These are phyloP conservation scores for Daldinia vernicosa DNA, from an alignment of 495 filamentous ascomycete species.

Conservation along the genomic window DNA sequence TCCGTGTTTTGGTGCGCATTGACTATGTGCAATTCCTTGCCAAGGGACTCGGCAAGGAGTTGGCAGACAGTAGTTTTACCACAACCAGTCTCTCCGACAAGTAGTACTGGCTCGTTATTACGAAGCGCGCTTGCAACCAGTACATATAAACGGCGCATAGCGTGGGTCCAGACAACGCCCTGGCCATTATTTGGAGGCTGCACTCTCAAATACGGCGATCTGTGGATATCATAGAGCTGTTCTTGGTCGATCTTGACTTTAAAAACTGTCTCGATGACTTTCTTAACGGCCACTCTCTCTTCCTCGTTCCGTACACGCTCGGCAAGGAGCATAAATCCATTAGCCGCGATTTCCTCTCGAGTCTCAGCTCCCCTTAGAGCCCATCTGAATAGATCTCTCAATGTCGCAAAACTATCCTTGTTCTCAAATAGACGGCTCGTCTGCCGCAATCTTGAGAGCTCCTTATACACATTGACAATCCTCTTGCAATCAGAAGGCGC, in stretches of 20 bases:
- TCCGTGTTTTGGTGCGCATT: constrained; percentile 98
- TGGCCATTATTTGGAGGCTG: constrained; percentile 53
- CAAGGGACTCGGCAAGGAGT: constrained; percentile 81
- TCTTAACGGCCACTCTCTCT: constrained; percentile 83
- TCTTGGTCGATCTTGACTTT: constrained; percentile 81
- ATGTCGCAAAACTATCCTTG: constrained; percentile 95
- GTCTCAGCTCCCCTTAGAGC: constrained; percentile 86
- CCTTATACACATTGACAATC: constrained; percentile 94
- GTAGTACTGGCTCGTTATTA: constrained; percentile 91
- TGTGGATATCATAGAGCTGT: constrained; percentile 69
- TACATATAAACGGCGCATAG: constrained; percentile 89
- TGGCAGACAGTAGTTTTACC: constrained; percentile 98
- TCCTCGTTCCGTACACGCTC: constrained; percentile 93
- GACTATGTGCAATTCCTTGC: constrained; percentile 80
- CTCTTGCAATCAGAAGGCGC: constrained; percentile 89
- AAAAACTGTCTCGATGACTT: constrained; percentile 91
- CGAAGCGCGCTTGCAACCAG: constrained; percentile 83
- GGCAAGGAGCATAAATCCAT: constrained; percentile 95
- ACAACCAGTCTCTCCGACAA: constrained; percentile 96
- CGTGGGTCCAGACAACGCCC: constrained; percentile 89
- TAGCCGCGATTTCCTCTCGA: constrained; percentile 84
- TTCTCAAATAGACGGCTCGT: constrained; percentile 92
- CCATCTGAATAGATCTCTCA: constrained; percentile 97
- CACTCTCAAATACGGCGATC: constrained; percentile 61
- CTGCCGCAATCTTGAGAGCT: constrained; percentile 87